Conservation (phyloP, 2,329 filamentous ascomycete species). For the Colletotrichum sp. region DNA sequence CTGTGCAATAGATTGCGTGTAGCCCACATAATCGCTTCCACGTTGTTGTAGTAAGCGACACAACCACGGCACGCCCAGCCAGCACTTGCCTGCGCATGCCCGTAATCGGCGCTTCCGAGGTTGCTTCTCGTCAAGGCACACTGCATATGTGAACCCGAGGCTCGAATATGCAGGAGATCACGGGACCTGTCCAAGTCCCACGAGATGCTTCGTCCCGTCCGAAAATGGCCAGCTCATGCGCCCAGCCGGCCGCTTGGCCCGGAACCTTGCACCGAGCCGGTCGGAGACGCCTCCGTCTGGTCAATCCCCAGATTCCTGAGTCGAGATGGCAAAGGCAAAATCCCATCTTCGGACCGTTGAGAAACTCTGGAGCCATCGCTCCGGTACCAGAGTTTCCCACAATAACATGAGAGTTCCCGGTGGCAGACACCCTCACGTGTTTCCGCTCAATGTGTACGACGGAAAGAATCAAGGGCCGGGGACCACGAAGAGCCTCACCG, state of each 20-base stretch:
- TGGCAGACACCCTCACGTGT: background rate
- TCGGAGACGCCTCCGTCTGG: background rate
- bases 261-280: background rate
- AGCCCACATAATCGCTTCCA: background rate
- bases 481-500: constrained; percentile 7
- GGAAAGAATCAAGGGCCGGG: background rate
- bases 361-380: constrained; percentile 7
- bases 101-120: background rate
- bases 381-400: background rate
- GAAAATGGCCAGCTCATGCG: background rate
- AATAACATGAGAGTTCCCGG: background rate
- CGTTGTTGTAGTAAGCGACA: background rate
- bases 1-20: background rate
- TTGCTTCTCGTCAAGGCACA: background rate
- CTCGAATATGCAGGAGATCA: background rate
- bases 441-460: background rate
- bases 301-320: background rate
- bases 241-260: background rate
- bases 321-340: background rate
- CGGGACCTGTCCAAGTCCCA: background rate
- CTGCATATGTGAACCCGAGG: background rate
- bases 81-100: background rate
- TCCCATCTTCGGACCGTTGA: background rate
- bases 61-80: background rate
- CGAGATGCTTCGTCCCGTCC: background rate